Percentiles rank a stretch among this genome's conserved stretches.
These are phyloP conservation scores for Aspergillus biplanus DNA, from an alignment of 495 filamentous ascomycete genomes.

Conservation along the genomic window DNA sequence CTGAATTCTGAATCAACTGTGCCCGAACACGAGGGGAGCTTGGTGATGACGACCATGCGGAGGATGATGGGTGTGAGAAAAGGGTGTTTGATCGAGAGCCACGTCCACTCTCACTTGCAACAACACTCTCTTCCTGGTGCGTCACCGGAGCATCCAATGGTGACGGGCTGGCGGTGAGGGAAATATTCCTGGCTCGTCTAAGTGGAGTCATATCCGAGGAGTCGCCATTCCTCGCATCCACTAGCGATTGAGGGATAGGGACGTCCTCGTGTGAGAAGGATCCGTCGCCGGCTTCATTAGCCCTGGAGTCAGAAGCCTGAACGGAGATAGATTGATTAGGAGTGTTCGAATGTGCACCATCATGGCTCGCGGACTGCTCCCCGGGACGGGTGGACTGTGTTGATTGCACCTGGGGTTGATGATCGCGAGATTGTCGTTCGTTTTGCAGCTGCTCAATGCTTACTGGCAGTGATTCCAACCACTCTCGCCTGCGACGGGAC, in stretches of 20 bases:
- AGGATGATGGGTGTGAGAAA: slow-evolving; percentile 46
- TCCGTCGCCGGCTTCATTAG: slow-evolving; percentile 29
- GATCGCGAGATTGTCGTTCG: slow-evolving; percentile 31
- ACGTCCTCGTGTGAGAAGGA: slow-evolving; percentile 41
- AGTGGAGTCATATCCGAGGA: slow-evolving; percentile 37
- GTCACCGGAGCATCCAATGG: slow-evolving; percentile 20
- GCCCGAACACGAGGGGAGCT: slow-evolving; percentile 51
- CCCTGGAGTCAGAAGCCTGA: slow-evolving; percentile 19
- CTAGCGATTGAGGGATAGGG: slow-evolving; percentile 44
- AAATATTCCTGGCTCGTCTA: slow-evolving; percentile 29
- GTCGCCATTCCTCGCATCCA: slow-evolving; percentile 40
- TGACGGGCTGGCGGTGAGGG: slow-evolving; percentile 23
- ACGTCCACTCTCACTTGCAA: slow-evolving; percentile 25
- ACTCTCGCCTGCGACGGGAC: slow-evolving; percentile 26
- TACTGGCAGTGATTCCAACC: slow-evolving; percentile 32
- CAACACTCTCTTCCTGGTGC: slow-evolving; percentile 16
- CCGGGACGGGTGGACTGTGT: slow-evolving; percentile 11
- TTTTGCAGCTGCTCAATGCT: slow-evolving; percentile 38
- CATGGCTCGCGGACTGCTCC: slow-evolving; percentile 11
- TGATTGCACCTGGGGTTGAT: slow-evolving; percentile 12
- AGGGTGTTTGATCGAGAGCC: slow-evolving; percentile 48
- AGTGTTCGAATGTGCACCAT: slow-evolving; percentile 4
- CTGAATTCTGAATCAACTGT: slow-evolving; percentile 49
- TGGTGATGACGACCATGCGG: slow-evolving; percentile 48
- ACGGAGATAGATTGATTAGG: slow-evolving; percentile 18